These are phyloP conservation scores for Cercospora brassicicola DNA, from an alignment of 2,329 filamentous ascomycete species.

Conservation along the genomic window DNA sequence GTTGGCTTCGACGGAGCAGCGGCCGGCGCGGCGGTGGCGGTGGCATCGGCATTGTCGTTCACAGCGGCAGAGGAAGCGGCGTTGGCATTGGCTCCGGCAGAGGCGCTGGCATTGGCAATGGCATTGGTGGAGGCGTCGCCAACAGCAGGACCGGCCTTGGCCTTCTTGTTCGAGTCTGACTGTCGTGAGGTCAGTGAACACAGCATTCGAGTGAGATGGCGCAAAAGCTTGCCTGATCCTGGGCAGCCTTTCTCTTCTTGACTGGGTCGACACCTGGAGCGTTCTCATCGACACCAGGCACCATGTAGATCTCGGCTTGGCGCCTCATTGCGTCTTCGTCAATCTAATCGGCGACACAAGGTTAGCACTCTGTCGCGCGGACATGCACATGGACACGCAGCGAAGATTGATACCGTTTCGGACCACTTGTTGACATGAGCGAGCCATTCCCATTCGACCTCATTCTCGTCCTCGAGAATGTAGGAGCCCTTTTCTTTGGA, in stretches of 20 bases:
- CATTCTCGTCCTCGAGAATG: conserved; percentile 80
- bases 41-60: conserved; percentile 14
- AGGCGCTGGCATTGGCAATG: conserved; percentile 7
- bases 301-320: conserved; percentile 62
- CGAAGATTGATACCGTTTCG: conserved; percentile 53
- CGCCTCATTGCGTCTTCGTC: conserved; percentile 62
- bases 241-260: conserved; percentile 46
- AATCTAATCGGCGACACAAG: conserved; percentile 44
- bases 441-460: conserved; percentile 82
- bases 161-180: conserved; percentile 20
- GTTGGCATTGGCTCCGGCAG: conserved; percentile 20
- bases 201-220: neutral
- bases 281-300: conserved; percentile 60
- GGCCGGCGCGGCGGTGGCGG: conserved; percentile 5
- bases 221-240: conserved; percentile 33
- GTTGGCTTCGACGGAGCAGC: conserved; percentile 42
- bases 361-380: conserved; percentile 23
- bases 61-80: conserved; percentile 13
- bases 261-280: conserved; percentile 38
- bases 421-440: conserved; percentile 71
- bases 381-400: neutral
- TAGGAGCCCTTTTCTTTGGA: conserved; percentile 75
- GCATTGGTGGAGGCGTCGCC: conserved; percentile 13
- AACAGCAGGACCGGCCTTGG: conserved; percentile 22
- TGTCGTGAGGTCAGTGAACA: conserved; percentile 6